Evolutionary conservation across 768 basidiomycete genomes (phyloP).

Genomic region (Rhizopogon sp.): DNA sequence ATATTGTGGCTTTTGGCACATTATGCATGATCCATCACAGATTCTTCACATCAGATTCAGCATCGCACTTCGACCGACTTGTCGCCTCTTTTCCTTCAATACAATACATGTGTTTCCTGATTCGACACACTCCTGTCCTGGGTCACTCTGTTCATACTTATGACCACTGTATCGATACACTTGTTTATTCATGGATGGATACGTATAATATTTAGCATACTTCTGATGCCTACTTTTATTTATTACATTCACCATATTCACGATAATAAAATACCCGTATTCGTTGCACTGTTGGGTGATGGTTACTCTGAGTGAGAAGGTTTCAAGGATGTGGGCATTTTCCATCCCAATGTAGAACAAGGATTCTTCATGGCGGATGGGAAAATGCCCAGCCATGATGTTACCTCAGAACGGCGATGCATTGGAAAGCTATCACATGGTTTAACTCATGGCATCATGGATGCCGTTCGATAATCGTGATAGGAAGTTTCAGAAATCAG

Average conservation of each 20-base stretch:
- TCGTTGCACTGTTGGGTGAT: neutral
- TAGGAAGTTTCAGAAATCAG: neutral
- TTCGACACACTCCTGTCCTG: neutral
- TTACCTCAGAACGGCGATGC: neutral
- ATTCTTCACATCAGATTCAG: neutral
- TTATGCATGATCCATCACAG: neutral
- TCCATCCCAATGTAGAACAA: neutral
- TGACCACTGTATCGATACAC: neutral
- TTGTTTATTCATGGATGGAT: neutral
- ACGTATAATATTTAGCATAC: neutral
- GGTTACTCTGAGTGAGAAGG: neutral
- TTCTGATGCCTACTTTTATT: neutral
- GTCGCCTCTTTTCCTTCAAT: neutral
- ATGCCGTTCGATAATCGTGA: neutral
- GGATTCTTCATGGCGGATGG: neutral
- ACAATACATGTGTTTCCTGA: neutral
- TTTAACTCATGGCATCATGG: no score
- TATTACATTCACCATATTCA: neutral
- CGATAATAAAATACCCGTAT: no score
- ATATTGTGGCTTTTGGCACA: constrained; percentile 10
- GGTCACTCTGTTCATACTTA: neutral
- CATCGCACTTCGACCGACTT: neutral
- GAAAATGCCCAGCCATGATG: neutral
- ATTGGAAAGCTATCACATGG: neutral
- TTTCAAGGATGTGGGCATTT: neutral